Evolutionary conservation across 2,329 filamentous ascomycete genomes (phyloP).

Genomic region (Epichloe gansuensis): DNA sequence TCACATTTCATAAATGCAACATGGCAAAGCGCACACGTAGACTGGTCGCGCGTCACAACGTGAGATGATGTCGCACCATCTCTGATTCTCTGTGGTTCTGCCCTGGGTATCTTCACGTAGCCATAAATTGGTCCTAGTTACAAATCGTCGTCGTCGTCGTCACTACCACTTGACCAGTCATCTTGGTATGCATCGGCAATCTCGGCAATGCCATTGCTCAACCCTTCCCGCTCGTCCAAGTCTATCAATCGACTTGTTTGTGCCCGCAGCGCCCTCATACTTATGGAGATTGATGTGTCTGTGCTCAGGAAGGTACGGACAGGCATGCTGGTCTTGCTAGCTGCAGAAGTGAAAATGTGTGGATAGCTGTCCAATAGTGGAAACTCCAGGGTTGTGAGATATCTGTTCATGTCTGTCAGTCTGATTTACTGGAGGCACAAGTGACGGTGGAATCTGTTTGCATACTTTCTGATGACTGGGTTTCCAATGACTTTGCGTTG

Average conservation of each 20-base stretch:
- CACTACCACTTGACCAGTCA: conserved; percentile 70
- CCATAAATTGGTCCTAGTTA: conserved; percentile 3
- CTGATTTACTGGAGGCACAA: not conserved
- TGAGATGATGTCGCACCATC: not conserved
- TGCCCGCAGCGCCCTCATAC: conserved; percentile 53
- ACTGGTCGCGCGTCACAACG: not conserved
- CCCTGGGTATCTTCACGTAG: not conserved
- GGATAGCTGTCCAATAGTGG: conserved; percentile 80
- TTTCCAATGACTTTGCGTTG: conserved; percentile 15
- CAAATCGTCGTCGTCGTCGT: conserved; percentile 53
- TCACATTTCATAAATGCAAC: not conserved
- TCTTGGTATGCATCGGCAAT: conserved; percentile 83
- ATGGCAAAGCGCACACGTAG: not conserved
- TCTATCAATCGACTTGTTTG: conserved; percentile 51
- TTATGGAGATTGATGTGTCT: conserved; percentile 58
- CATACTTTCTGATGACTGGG: conserved; percentile 18
- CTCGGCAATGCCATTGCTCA: conserved; percentile 71
- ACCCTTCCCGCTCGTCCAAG: conserved; percentile 68
- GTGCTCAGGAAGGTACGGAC: conserved; percentile 55
- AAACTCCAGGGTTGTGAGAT: conserved; percentile 8
- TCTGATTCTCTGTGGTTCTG: not conserved
- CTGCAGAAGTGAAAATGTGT: conserved; percentile 47
- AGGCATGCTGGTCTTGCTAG: conserved; percentile 21
- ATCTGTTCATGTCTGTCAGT: conserved; percentile 1
- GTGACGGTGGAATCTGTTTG: not conserved